phyloP scores from a whole-genome alignment of 2,329 filamentous ascomycete genomes.

The Pestalotiopsis sp. region DNA sequence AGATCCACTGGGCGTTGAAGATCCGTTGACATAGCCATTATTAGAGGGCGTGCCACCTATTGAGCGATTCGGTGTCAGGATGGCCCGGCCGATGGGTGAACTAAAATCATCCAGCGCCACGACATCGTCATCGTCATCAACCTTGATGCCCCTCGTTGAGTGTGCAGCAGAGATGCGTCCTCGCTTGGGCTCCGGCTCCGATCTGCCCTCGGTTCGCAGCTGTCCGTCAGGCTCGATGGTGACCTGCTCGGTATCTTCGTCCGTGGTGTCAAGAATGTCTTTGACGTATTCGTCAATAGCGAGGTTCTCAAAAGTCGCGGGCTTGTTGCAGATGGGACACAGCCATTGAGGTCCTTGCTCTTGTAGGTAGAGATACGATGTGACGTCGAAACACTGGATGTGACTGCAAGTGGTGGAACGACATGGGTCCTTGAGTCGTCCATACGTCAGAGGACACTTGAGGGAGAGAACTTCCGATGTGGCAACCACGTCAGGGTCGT shows the following conservation, averaged over 20 bases:
- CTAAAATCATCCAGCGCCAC: constrained; percentile 48
- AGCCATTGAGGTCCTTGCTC: constrained; percentile 96
- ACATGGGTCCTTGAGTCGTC: constrained; percentile 78
- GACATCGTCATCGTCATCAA: constrained; percentile 52
- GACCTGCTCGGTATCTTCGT: constrained; percentile 75
- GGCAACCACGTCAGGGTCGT: constrained; percentile 86
- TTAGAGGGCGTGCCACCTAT: constrained; percentile 20
- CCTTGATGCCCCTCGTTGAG: constrained; percentile 24
- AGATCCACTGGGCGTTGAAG: constrained; percentile 31
- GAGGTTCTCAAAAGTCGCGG: constrained; percentile 76
- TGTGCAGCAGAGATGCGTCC: constrained; percentile 23
- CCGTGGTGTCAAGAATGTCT: constrained; percentile 79
- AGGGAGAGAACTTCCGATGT: constrained; percentile 88
- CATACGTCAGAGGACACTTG: constrained; percentile 88
- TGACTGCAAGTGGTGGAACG: constrained; percentile 81
- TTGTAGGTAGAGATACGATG: constrained; percentile 88
- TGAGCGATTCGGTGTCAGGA: constrained; percentile 37
- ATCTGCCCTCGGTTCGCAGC: constrained; percentile 57
- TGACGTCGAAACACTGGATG: constrained; percentile 93
- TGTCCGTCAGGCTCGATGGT: constrained; percentile 84
- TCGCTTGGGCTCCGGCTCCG: constrained; percentile 31
- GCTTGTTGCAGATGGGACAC: constrained; percentile 92
- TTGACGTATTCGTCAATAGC: constrained; percentile 88
- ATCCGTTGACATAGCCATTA: neutral
- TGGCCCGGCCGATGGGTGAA: constrained; percentile 32